phyloP scores from a whole-genome alignment of 2,329 filamentous ascomycete genomes.

The Xylariales sp. region DNA sequence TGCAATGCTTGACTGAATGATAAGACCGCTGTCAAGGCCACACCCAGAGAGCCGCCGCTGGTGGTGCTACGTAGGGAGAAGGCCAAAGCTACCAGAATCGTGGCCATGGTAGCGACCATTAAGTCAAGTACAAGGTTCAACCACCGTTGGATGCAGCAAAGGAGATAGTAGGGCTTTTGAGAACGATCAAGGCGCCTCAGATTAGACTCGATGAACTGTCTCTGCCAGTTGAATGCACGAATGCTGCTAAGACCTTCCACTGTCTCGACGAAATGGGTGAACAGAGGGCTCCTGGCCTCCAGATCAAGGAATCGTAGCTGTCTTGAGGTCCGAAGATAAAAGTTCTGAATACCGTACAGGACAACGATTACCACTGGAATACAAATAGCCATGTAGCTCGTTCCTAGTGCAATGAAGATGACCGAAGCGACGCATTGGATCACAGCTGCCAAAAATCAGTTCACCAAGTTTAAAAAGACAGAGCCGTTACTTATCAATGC shows the following conservation, averaged over 20 bases:
- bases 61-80: constrained; percentile 14
- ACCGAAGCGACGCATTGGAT: constrained; percentile 35
- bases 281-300: constrained; percentile 46
- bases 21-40: constrained; percentile 30
- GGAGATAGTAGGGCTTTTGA: constrained; percentile 44
- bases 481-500: constrained; percentile 26
- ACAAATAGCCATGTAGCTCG: constrained; percentile 41
- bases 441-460: constrained; percentile 23
- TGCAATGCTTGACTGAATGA: constrained; percentile 29
- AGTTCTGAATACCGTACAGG: constrained; percentile 40
- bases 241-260: constrained; percentile 38
- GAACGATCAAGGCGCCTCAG: constrained; percentile 33
- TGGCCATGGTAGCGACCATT: constrained; percentile 41
- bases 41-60: constrained; percentile 25
- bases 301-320: constrained; percentile 53
- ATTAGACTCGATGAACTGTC: constrained; percentile 15
- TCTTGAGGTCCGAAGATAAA: constrained; percentile 51
- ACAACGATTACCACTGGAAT: constrained; percentile 30
- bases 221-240: constrained; percentile 43
- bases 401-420: constrained; percentile 39
- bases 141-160: constrained; percentile 49
- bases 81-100: constrained; percentile 23
- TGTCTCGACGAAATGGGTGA: constrained; percentile 20
- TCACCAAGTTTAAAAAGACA: constrained; percentile 31
- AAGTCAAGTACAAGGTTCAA: constrained; percentile 46